Percentiles rank a stretch among this genome's conserved stretches.
Conservation (phyloP, 2,329 filamentous ascomycete species). For the Triangularia setosa region DNA sequence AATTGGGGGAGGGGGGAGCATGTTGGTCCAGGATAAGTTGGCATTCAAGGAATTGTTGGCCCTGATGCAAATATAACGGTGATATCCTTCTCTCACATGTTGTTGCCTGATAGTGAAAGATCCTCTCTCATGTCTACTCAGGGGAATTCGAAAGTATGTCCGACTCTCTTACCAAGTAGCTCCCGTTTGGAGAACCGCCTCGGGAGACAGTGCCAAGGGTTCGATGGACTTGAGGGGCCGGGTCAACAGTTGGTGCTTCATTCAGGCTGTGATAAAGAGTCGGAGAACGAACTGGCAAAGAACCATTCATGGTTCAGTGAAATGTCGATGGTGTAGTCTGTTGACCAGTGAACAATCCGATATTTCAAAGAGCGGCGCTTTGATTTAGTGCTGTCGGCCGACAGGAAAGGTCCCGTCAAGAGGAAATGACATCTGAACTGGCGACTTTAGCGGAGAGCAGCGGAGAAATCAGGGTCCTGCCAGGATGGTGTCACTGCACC, state of each 20-base stretch:
- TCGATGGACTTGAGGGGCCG: neutral
- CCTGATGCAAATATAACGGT: neutral
- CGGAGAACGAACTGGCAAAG: neutral
- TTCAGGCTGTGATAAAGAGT: neutral
- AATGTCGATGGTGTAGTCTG: neutral
- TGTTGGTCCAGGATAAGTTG: too few relatives aligned
- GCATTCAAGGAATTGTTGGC: neutral
- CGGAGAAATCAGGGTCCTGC: neutral
- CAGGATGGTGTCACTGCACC: neutral
- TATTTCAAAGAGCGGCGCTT: neutral
- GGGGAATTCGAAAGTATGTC: neutral
- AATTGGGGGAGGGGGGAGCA: neutral
- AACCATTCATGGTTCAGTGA: neutral
- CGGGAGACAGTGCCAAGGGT: neutral
- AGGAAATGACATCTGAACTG: neutral
- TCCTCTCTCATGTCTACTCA: neutral
- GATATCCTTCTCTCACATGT: neutral
- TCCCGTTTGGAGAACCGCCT: neutral
- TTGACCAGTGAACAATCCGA: neutral
- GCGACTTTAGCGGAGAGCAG: neutral
- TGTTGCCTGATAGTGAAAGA: neutral
- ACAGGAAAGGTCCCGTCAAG: neutral
- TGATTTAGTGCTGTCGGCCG: neutral
- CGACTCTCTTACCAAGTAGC: neutral
- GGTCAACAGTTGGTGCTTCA: neutral